Conservation (phyloP, 2,329 filamentous ascomycete species). For the Epichloe coenophiala region DNA sequence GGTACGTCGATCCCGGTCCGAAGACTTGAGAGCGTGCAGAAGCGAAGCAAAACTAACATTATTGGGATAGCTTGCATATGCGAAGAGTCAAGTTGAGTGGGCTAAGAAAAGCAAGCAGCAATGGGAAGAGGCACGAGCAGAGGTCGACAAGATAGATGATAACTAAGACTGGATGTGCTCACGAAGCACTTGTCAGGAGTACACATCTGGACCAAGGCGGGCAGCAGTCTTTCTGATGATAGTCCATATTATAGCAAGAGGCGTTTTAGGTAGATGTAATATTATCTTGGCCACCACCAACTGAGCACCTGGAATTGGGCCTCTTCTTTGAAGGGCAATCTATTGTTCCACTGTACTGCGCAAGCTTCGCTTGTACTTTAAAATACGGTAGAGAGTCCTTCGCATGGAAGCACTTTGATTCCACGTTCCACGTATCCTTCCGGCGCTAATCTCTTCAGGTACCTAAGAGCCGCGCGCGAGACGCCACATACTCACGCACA, state of each 20-base stretch:
- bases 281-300: too few relatives aligned
- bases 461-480: not conserved
- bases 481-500: not conserved
- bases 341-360: too few relatives aligned
- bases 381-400: too few relatives aligned
- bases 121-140: conserved; percentile 80
- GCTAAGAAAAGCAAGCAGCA: conserved; percentile 79
- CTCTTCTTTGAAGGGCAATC: not conserved
- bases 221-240: not conserved
- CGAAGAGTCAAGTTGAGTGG: conserved; percentile 88
- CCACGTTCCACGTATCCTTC: not conserved
- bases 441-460: not conserved
- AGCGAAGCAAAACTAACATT: conserved; percentile 11
- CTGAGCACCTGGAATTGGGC: not conserved
- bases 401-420: too few relatives aligned
- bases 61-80: conserved; percentile 62
- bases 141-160: conserved; percentile 77
- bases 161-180: conserved; percentile 19
- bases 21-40: not conserved
- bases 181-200: not conserved
- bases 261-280: not conserved
- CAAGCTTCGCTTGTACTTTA: too few relatives aligned
- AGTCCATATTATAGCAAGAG: conserved; percentile 1
- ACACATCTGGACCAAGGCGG: not conserved
- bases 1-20: conserved; percentile 42